Percentiles rank a stretch among this genome's conserved stretches.
Evolutionary conservation across 176 grass and related monocot species (phyloP).

Genomic region (Sorghum bicolor): DNA sequence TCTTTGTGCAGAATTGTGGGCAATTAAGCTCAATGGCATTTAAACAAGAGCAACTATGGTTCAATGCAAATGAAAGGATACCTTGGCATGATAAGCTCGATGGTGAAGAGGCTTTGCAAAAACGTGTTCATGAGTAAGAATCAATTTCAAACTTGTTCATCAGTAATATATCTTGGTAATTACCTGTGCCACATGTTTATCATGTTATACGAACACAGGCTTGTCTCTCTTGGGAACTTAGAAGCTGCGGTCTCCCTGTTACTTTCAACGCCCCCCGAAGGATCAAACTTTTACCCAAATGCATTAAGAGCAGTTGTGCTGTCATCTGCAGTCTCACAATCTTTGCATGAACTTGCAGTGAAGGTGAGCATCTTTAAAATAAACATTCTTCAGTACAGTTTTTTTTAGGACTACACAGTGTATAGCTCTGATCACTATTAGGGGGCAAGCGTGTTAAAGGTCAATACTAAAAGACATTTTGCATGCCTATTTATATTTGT

Average conservation of each 20-base stretch:
- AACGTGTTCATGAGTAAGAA: slow-evolving; percentile 97
- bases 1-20: slow-evolving; percentile 56
- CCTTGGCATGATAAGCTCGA: slow-evolving; percentile 95
- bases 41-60: slow-evolving; percentile 85
- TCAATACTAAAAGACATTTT: slow-evolving; percentile 6
- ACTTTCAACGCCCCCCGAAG: slow-evolving; percentile 94
- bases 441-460: neutral
- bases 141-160: slow-evolving; percentile 17
- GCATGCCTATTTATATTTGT: neutral
- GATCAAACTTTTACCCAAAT: slow-evolving; percentile 95
- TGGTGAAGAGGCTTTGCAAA: slow-evolving; percentile 95
- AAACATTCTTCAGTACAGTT: neutral
- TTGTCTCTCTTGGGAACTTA: slow-evolving; percentile 91
- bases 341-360: slow-evolving; percentile 99
- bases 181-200: slow-evolving; percentile 19
- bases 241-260: slow-evolving; percentile 87
- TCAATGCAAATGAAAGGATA: slow-evolving; percentile 92
- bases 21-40: slow-evolving; percentile 78
- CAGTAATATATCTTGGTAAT: slow-evolving; percentile 9
- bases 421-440: neutral
- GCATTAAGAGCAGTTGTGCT: slow-evolving; percentile 95
- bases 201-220: slow-evolving; percentile 44
- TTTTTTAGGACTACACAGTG: slow-evolving; percentile 1
- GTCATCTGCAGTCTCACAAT: slow-evolving; percentile 88
- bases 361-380: slow-evolving; percentile 55